phyloP scores from a whole-genome alignment of 345 rosid genomes.

The Arabidopsis suecica region DNA sequence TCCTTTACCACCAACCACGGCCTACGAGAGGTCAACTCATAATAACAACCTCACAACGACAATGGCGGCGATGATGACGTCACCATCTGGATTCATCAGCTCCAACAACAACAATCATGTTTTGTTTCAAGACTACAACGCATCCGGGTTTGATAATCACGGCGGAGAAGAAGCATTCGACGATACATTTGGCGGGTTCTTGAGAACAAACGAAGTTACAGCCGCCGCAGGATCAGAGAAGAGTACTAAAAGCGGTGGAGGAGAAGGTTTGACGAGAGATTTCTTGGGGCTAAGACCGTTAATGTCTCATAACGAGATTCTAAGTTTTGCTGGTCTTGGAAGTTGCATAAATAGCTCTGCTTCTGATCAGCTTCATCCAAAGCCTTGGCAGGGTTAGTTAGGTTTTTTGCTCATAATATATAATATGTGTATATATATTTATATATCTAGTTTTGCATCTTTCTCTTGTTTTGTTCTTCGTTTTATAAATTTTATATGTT shows the following conservation, averaged over 20 bases:
- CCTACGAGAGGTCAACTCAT: slow-evolving; percentile 38
- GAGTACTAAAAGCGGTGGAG: slow-evolving; percentile 34
- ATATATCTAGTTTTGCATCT: slow-evolving; percentile 8
- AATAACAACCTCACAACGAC: slow-evolving; percentile 42
- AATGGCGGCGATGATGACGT: slow-evolving; percentile 46
- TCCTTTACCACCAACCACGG: slow-evolving; percentile 45
- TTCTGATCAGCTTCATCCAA: slow-evolving; percentile 57
- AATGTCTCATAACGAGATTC: slow-evolving; percentile 70
- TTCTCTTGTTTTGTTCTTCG: slow-evolving; percentile 17
- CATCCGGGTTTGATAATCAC: slow-evolving; percentile 49
- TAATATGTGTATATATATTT: background rate
- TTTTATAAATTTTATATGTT: slow-evolving; percentile 17
- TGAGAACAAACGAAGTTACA: slow-evolving; percentile 43
- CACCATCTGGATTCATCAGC: slow-evolving; percentile 34
- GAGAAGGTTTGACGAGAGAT: slow-evolving; percentile 80
- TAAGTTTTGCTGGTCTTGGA: slow-evolving; percentile 69
- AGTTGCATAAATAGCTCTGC: slow-evolving; percentile 56
- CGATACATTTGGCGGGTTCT: slow-evolving; percentile 54
- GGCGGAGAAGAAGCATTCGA: slow-evolving; percentile 47
- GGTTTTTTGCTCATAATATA: slow-evolving; percentile 24
- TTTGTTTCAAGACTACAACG: slow-evolving; percentile 56
- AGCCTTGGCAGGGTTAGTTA: slow-evolving; percentile 71
- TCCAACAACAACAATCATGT: slow-evolving; percentile 37
- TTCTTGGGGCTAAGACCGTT: slow-evolving; percentile 80
- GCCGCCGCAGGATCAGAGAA: slow-evolving; percentile 28